Conservation (phyloP, 75 land plant genomes). For the Larix kaempferi region DNA sequence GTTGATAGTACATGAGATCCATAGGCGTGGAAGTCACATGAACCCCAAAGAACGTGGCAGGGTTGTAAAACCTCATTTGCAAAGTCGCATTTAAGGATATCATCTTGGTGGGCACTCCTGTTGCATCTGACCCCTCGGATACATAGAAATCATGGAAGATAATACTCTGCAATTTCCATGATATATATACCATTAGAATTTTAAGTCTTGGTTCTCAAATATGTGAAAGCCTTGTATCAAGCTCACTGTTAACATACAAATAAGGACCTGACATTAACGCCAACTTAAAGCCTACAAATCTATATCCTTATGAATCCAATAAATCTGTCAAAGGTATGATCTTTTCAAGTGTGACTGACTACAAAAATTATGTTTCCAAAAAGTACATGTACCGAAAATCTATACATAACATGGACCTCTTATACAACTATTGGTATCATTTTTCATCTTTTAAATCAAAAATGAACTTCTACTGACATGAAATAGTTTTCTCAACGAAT, state of each 20-base stretch:
- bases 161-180: slow-evolving; percentile 49
- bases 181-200: background rate
- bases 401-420: background rate
- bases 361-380: background rate
- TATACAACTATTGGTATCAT: background rate
- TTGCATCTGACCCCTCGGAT: slow-evolving; percentile 60
- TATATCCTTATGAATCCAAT: background rate
- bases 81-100: slow-evolving; percentile 71
- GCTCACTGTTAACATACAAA: background rate
- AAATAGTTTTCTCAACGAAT: too few relatives aligned
- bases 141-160: slow-evolving; percentile 55
- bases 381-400: background rate
- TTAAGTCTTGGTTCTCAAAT: background rate
- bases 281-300: background rate
- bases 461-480: background rate
- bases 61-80: slow-evolving; percentile 50
- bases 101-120: slow-evolving; percentile 86
- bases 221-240: background rate
- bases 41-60: slow-evolving; percentile 76
- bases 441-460: background rate
- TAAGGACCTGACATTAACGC: background rate
- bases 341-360: background rate
- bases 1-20: slow-evolving; percentile 54
- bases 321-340: background rate
- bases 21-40: slow-evolving; percentile 69